phyloP scores from a whole-genome alignment of 441 rosid species.

The Gossypium gossypioides region DNA sequence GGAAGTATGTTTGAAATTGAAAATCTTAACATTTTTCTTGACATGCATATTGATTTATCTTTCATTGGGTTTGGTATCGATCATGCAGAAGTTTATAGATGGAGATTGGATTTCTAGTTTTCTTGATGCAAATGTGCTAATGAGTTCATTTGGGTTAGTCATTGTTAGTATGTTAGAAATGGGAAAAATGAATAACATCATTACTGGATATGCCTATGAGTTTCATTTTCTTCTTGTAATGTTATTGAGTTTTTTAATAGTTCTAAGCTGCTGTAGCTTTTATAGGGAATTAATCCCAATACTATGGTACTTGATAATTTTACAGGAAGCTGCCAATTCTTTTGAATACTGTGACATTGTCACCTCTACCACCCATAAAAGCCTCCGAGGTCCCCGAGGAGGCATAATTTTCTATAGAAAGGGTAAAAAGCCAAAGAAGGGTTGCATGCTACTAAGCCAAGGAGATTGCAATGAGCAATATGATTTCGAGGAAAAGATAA shows the following conservation, averaged over 20 bases:
- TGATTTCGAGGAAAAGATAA: constrained; percentile 55
- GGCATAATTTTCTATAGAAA: constrained; percentile 55
- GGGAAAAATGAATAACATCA: not conserved
- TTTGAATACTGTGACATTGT: constrained; percentile 55
- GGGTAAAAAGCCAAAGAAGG: constrained; percentile 42
- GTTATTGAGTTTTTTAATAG: not conserved
- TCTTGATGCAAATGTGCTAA: not conserved
- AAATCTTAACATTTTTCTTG: not conserved
- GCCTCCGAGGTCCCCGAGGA: constrained; percentile 63
- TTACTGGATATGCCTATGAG: not conserved
- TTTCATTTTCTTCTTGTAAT: not conserved
- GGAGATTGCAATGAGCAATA: constrained; percentile 32
- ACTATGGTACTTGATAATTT: not conserved
- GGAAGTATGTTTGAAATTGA: not conserved
- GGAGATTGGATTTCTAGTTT: not conserved
- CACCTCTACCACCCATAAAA: constrained; percentile 63
- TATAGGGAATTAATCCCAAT: not conserved
- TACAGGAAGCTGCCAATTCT: constrained; percentile 47
- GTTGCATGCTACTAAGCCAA: constrained; percentile 30
- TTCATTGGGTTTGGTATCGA: not conserved
- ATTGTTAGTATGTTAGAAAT: not conserved
- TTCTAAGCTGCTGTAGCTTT: not conserved
- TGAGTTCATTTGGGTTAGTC: not conserved
- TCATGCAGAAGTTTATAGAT: not conserved
- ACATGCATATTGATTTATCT: not conserved